phyloP scores from a whole-genome alignment of 2,329 filamentous ascomycete genomes.

The Calonectria montana region DNA sequence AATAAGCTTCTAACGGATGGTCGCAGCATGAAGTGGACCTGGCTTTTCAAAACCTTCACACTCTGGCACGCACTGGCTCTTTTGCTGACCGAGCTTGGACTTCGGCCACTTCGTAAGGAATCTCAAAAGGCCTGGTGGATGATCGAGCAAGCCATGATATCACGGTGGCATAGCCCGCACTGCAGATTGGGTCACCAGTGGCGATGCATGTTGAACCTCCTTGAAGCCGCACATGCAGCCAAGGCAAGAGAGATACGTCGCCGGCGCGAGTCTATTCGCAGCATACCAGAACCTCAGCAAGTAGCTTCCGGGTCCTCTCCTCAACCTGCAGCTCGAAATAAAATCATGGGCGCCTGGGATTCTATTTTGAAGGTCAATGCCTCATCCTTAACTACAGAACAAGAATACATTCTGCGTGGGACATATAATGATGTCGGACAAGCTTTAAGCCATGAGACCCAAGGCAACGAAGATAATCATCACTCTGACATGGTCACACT shows the following conservation, averaged over 20 bases:
- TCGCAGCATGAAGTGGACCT: background rate
- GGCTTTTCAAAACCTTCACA: constrained; percentile 3
- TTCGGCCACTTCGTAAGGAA: background rate
- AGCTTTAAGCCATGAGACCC: too few relatives aligned
- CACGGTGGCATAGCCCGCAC: background rate
- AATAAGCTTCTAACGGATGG: background rate
- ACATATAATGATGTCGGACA: too few relatives aligned
- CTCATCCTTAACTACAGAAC: too few relatives aligned
- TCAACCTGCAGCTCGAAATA: too few relatives aligned
- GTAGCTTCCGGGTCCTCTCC: too few relatives aligned
- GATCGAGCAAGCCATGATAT: background rate
- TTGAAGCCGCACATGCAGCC: background rate
- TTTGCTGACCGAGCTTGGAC: background rate
- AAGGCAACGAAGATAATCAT: too few relatives aligned
- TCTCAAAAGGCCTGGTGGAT: background rate
- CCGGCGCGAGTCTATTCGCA: too few relatives aligned
- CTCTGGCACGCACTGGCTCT: background rate
- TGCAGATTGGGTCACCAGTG: background rate
- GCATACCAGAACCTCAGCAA: too few relatives aligned
- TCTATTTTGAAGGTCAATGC: too few relatives aligned
- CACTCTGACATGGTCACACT: too few relatives aligned
- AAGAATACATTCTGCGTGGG: too few relatives aligned
- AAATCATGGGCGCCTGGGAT: too few relatives aligned
- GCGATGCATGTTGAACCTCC: background rate
- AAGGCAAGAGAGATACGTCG: background rate